Evolutionary conservation across 331 rosid genomes (phyloP).

Genomic region (Malus hybrid): DNA sequence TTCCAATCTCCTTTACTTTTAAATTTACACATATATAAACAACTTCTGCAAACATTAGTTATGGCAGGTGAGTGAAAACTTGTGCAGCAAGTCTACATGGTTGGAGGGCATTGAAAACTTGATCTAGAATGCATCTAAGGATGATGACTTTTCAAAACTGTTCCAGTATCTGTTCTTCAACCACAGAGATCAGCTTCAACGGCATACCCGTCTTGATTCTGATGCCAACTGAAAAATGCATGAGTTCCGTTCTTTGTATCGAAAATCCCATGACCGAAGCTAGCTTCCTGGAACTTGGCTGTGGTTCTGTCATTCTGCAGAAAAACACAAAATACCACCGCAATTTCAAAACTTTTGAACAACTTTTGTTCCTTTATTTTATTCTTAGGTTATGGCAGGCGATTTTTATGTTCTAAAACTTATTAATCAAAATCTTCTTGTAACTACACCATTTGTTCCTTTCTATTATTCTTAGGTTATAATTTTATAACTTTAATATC

Average conservation of each 20-base stretch:
- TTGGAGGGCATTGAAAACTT: not conserved
- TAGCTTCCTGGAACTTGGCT: slow-evolving; percentile 62
- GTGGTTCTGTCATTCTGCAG: slow-evolving; percentile 69
- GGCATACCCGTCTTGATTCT: slow-evolving; percentile 55
- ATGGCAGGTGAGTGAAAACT: not conserved
- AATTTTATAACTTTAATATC: too few relatives aligned
- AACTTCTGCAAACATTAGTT: too few relatives aligned
- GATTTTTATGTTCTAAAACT: too few relatives aligned
- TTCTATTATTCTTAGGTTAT: too few relatives aligned
- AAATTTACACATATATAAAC: too few relatives aligned
- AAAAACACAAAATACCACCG: not conserved
- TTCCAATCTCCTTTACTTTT: not conserved
- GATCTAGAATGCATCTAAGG: slow-evolving; percentile 6
- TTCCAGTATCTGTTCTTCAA: slow-evolving; percentile 44
- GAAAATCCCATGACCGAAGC: slow-evolving; percentile 65
- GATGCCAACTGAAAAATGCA: slow-evolving; percentile 54
- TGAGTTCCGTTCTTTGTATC: slow-evolving; percentile 59
- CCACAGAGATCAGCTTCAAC: slow-evolving; percentile 61
- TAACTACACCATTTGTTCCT: too few relatives aligned
- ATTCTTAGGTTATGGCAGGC: too few relatives aligned
- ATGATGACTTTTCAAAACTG: slow-evolving; percentile 4
- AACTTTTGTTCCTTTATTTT: not conserved
- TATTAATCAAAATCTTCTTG: too few relatives aligned
- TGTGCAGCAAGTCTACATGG: not conserved
- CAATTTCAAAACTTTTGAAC: not conserved